Evolutionary conservation across 495 filamentous ascomycete genomes (phyloP).

Genomic region (Penicillium coprophilum): DNA sequence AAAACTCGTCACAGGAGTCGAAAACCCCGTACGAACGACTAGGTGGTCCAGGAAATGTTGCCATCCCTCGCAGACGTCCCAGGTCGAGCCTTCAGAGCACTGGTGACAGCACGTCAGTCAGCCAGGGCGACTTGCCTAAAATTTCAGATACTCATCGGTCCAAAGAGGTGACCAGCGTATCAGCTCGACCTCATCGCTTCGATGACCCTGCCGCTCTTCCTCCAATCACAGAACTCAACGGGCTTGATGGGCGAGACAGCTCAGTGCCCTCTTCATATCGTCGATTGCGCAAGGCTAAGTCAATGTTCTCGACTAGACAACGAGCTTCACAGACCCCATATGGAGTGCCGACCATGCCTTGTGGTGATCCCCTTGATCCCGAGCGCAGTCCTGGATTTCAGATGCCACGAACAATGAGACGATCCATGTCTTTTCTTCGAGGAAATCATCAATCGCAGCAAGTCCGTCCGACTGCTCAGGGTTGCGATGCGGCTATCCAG

Average conservation of each 20-base stretch:
- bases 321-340: conserved; percentile 32
- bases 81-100: conserved; percentile 17
- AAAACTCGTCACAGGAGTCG: conserved; percentile 37
- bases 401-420: conserved; percentile 40
- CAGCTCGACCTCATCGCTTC: conserved; percentile 11
- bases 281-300: conserved; percentile 70
- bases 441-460: conserved; percentile 30
- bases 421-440: conserved; percentile 64
- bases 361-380: conserved; percentile 13
- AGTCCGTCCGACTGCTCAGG: conserved; percentile 32
- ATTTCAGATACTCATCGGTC: conserved; percentile 11
- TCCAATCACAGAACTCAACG: conserved; percentile 37
- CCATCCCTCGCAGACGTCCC: conserved; percentile 35
- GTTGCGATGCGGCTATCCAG: conserved; percentile 49
- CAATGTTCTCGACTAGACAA: conserved; percentile 62
- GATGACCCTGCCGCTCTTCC: conserved; percentile 30
- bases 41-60: conserved; percentile 39
- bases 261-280: conserved; percentile 72
- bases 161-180: neutral
- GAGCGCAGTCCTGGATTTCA: conserved; percentile 26
- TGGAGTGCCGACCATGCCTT: conserved; percentile 19
- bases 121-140: conserved; percentile 1
- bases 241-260: conserved; percentile 58
- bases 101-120: conserved; percentile 9
- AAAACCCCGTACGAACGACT: conserved; percentile 33